A percentile compares a stretch with the other conserved stretches of the same genome.
phyloP scores from a whole-genome alignment of 148 eudicot species.

The Nepenthes gracilis region DNA sequence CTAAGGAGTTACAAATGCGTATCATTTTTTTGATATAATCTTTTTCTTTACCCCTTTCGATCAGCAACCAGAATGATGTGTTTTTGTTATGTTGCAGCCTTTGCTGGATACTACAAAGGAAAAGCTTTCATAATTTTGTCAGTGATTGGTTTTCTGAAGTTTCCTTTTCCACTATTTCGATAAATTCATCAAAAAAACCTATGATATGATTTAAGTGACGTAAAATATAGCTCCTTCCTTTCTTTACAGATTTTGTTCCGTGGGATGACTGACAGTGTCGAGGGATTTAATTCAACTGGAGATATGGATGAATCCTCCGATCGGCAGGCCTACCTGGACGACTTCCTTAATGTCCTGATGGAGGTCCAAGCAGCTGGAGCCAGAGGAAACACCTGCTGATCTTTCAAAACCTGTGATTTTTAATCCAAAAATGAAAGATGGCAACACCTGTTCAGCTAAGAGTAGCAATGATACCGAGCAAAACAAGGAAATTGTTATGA shows the following conservation, averaged over 20 bases:
- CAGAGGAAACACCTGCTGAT: constrained; percentile 25
- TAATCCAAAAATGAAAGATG: constrained; percentile 16
- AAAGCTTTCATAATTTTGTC: constrained; percentile 94
- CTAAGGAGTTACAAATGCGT: no score
- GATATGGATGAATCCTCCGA: constrained; percentile 26
- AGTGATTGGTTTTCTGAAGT: constrained; percentile 32
- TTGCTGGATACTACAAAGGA: constrained; percentile 72
- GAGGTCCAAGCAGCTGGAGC: constrained; percentile 18
- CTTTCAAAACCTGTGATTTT: constrained; percentile 24
- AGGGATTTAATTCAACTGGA: constrained; percentile 14
- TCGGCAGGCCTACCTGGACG: constrained; percentile 21
- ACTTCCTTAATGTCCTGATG: constrained; percentile 15
- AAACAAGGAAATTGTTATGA: no score
- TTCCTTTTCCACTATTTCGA: neutral
- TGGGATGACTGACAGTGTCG: constrained; percentile 12
- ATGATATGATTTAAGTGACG: no score
- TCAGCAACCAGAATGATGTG: neutral
- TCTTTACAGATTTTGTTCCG: no score
- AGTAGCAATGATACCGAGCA: neutral
- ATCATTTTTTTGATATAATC: neutral
- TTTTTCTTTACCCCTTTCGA: neutral
- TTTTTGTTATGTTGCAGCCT: constrained; percentile 50
- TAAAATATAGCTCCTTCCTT: no score
- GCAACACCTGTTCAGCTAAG: neutral
- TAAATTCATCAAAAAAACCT: neutral